Evolutionary conservation across 805 yeast species (phyloP), one percentile per base, ranked within the genome.

Genomic region (Candida taoyuanica): DNA sequence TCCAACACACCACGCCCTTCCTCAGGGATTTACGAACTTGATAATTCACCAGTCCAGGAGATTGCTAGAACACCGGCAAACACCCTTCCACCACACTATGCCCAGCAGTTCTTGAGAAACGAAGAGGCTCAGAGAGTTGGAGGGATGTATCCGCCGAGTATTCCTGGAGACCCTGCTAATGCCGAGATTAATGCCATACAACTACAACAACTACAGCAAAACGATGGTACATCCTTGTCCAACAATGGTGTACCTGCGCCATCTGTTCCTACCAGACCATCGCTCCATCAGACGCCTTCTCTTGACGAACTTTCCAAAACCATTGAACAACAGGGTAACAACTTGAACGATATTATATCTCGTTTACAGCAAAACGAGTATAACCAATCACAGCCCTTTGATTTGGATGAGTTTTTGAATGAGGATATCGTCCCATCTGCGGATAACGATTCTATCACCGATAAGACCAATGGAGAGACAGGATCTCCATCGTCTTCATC

Each of bases 251-350:
- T n/a, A n/a, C n/a, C n/a, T n/a, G n/a, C n/a, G n/a, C n/a, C n/a
- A n/a, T n/a, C n/a, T n/a, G n/a, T 14, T 9, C 16, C 31, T 8
- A n/a, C n/a, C 18, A 38, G 38, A 27, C 46, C 43, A 3, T 20
- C 15, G 14, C 8, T 43, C 7, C 23, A 17, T 1, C 11, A 32
- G 2, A 40, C 39, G 11, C 48, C 48, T 9, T 39, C 45, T 16
- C 30, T 46, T 29, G 48, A 52, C 23, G 48, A 42, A 5, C 34
- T 55, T 5, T 36, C 55, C 2, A 44, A 43, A 29, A 39, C 56
- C 2, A 49, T 55, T 31, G 56, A 51, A 16, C 49, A 48, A 31
- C 58, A 55, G 27, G 59, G 52, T 1, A 50, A 48, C 16, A 44
- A 46, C 7, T 49, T 55, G n/a, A 49, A 55, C 29, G 58, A 55